phyloP scores from a whole-genome alignment of 164 flowering plant species.

The Macadamia integrifolia region DNA sequence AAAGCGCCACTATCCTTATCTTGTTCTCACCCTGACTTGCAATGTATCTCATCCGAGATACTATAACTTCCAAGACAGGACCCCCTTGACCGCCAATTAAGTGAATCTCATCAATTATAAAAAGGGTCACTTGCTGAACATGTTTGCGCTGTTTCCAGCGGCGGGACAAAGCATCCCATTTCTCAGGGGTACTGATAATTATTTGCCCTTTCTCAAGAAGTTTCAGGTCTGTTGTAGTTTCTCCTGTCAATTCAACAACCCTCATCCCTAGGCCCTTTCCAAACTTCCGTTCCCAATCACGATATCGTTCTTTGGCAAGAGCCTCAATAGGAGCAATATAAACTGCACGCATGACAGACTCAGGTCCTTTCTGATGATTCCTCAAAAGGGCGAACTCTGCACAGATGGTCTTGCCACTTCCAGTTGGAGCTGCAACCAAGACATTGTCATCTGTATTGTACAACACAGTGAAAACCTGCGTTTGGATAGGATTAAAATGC shows the following conservation, averaged over 20 bases:
- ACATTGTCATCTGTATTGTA: conserved; percentile 99
- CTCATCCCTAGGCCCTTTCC: conserved; percentile 73
- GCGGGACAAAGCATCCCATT: conserved; percentile 97
- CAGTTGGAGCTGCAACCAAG: conserved; percentile 96
- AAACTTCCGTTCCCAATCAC: conserved; percentile 88
- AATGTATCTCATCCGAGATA: conserved; percentile 95
- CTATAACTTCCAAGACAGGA: conserved; percentile 83
- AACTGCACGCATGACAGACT: conserved; percentile 67
- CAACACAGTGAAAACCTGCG: conserved; percentile 88
- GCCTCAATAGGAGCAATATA: conserved; percentile 94
- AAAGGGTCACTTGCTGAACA: conserved; percentile 88
- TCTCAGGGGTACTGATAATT: conserved; percentile 89
- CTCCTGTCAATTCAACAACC: conserved; percentile 88
- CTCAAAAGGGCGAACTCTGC: conserved; percentile 90
- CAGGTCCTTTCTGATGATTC: conserved; percentile 80
- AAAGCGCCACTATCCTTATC: conserved; percentile 85
- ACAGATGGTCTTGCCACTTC: conserved; percentile 98
- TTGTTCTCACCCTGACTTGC: conserved; percentile 80
- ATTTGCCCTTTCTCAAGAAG: conserved; percentile 85
- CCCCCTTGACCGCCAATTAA: conserved; percentile 95
- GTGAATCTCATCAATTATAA: conserved; percentile 91
- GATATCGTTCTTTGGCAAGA: conserved; percentile 78
- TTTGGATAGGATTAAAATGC: conserved; percentile 95
- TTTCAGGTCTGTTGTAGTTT: conserved; percentile 72
- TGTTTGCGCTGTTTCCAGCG: conserved; percentile 89